Percentiles rank a stretch among this genome's conserved stretches.
Conservation (phyloP, 2,329 filamentous ascomycete genomes). For the Colletotrichum cereale region DNA sequence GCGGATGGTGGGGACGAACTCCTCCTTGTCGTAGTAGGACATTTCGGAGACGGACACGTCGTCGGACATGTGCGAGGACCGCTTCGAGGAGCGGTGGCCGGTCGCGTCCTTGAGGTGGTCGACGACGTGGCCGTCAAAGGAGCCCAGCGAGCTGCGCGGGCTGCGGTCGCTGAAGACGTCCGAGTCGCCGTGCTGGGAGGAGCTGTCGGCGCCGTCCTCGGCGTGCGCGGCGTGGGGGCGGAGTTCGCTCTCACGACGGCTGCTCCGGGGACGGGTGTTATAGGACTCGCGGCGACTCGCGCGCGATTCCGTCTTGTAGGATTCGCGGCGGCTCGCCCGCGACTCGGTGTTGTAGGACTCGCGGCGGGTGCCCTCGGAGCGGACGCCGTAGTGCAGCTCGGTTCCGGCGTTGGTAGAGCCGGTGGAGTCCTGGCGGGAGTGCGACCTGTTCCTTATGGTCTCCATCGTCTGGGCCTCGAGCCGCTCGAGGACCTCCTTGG, state of each 20-base stretch:
- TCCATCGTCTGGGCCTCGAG: slow-evolving; percentile 54
- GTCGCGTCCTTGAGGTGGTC: slow-evolving; percentile 46
- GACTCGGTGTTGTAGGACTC: slow-evolving; percentile 33
- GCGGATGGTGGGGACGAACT: slow-evolving; percentile 67
- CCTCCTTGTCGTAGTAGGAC: slow-evolving; percentile 52
- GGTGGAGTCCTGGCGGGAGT: slow-evolving; percentile 22
- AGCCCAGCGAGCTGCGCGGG: slow-evolving; percentile 68
- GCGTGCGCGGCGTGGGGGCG: slow-evolving; percentile 1
- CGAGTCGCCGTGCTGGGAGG: slow-evolving; percentile 66
- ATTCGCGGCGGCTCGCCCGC: slow-evolving; percentile 17
- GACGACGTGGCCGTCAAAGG: slow-evolving; percentile 51
- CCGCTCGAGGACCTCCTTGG: slow-evolving; percentile 62
- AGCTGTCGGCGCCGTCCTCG: slow-evolving; percentile 56
- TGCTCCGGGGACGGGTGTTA: slow-evolving; percentile 13
- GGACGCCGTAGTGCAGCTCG: slow-evolving; percentile 46
- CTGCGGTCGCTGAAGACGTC: slow-evolving; percentile 72
- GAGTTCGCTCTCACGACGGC: slow-evolving; percentile 21
- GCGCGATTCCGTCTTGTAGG: slow-evolving; percentile 9
- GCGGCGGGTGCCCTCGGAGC: slow-evolving; percentile 42
- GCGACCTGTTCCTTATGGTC: slow-evolving; percentile 44
- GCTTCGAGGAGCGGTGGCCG: slow-evolving; percentile 50
- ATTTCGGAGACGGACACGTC: slow-evolving; percentile 62
- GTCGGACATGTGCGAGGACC: slow-evolving; percentile 62
- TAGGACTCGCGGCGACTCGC: slow-evolving; percentile 30
- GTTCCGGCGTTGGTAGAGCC: slow-evolving; percentile 46